A percentile compares a stretch with the other conserved stretches of the same genome.
Evolutionary conservation across 306 rosid genomes (phyloP).

Genomic region (Rosa rugosa): DNA sequence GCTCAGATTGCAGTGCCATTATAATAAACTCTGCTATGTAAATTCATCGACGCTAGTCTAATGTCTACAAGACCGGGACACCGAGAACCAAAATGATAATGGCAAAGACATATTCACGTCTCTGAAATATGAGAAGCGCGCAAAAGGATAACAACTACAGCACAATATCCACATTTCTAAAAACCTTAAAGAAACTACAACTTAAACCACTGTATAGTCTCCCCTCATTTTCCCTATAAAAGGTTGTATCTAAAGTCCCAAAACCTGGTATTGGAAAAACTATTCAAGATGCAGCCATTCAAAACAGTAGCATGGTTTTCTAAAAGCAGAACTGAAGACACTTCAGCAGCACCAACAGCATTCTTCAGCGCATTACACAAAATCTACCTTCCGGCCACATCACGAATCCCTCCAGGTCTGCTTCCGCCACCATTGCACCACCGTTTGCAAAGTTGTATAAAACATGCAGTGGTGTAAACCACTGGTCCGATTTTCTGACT

Average conservation of each 20-base stretch:
- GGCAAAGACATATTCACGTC: not conserved
- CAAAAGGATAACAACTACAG: slow-evolving; percentile 1
- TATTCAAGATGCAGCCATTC: slow-evolving; percentile 33
- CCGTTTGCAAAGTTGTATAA: not conserved
- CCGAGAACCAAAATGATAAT: not conserved
- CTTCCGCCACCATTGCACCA: slow-evolving; percentile 30
- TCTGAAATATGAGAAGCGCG: not conserved
- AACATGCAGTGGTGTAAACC: slow-evolving; percentile 25
- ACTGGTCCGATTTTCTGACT: slow-evolving; percentile 13
- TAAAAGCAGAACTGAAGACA: slow-evolving; percentile 20
- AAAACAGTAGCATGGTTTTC: slow-evolving; percentile 13
- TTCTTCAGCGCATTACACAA: slow-evolving; percentile 28
- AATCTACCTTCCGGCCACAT: slow-evolving; percentile 25
- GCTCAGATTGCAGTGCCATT: not conserved
- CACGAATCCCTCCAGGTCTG: slow-evolving; percentile 18
- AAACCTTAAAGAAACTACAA: not conserved
- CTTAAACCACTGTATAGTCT: slow-evolving; percentile 3
- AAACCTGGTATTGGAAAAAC: slow-evolving; percentile 31
- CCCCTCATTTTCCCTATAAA: slow-evolving; percentile 12
- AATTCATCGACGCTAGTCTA: not conserved
- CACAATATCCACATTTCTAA: slow-evolving; percentile 14
- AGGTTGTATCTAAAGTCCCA: slow-evolving; percentile 1
- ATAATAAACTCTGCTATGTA: not conserved
- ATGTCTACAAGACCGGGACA: not conserved
- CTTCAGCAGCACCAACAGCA: slow-evolving; percentile 4